phyloP scores from a whole-genome alignment of 73 alveolate species.

The Paramecium biaurelia region DNA sequence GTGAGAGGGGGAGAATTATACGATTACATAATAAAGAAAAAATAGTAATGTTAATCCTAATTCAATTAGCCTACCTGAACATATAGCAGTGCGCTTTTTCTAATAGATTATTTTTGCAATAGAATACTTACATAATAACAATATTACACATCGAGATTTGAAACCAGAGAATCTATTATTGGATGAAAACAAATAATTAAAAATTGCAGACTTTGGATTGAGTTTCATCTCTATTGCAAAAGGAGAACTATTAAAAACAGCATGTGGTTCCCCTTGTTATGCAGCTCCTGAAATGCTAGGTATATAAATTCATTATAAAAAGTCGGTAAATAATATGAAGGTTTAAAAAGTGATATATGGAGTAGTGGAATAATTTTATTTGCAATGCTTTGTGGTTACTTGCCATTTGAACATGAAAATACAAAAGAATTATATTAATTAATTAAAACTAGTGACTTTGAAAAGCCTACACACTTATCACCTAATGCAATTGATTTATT shows the following conservation, averaged over 20 bases:
- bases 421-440: slow-evolving; percentile 49
- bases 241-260: slow-evolving; percentile 63
- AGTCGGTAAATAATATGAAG: slow-evolving; percentile 66
- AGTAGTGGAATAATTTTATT: slow-evolving; percentile 72
- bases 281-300: slow-evolving; percentile 84
- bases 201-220: slow-evolving; percentile 80
- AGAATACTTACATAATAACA: slow-evolving; percentile 68
- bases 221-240: slow-evolving; percentile 1
- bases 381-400: slow-evolving; percentile 75
- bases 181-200: slow-evolving; percentile 68
- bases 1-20: slow-evolving; percentile 87
- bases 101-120: slow-evolving; percentile 64
- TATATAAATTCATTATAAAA: not conserved
- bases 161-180: slow-evolving; percentile 73
- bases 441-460: slow-evolving; percentile 20
- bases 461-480: slow-evolving; percentile 18
- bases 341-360: slow-evolving; percentile 70
- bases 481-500: not conserved
- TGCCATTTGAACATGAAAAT: slow-evolving; percentile 71
- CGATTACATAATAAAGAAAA: slow-evolving; percentile 72
- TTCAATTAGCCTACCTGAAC: not conserved
- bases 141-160: slow-evolving; percentile 73
- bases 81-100: not conserved
- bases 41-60: not conserved
- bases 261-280: slow-evolving; percentile 83